These are phyloP conservation scores for Exserohilum turcica DNA, from an alignment of 2,329 filamentous ascomycete species.

Conservation along the genomic window DNA sequence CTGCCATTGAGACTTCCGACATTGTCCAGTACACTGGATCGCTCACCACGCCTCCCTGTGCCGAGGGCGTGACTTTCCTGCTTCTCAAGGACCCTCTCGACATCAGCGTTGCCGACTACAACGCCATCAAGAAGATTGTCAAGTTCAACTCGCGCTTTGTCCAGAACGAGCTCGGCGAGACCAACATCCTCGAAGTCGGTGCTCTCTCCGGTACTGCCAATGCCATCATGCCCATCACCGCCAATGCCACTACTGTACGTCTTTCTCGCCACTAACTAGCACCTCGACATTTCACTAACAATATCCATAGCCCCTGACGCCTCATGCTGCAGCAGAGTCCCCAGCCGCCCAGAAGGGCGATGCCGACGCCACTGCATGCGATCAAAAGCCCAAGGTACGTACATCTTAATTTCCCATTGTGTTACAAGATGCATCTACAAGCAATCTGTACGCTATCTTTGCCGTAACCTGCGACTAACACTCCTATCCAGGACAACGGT, in stretches of 20 bases:
- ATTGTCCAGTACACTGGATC: slow-evolving; percentile 62
- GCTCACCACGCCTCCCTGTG: slow-evolving; percentile 67
- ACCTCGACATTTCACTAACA: not conserved
- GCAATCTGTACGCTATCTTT: no score
- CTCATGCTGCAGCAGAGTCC: no score
- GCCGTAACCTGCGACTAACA: no score
- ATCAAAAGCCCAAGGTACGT: no score
- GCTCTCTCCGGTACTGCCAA: slow-evolving; percentile 5
- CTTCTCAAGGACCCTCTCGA: slow-evolving; percentile 56
- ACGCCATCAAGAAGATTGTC: slow-evolving; percentile 57
- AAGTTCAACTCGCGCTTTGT: slow-evolving; percentile 63
- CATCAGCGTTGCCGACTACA: slow-evolving; percentile 57
- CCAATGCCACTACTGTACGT: not conserved
- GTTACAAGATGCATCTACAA: no score
- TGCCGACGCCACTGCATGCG: no score
- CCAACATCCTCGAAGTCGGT: slow-evolving; percentile 50
- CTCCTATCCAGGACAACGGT: no score
- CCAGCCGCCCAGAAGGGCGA: no score
- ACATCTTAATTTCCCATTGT: no score
- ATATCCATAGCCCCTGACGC: no score
- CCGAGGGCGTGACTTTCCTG: slow-evolving; percentile 61
- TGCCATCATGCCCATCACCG: not conserved
- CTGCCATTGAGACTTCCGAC: slow-evolving; percentile 45
- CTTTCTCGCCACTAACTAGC: not conserved
- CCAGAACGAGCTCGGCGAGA: slow-evolving; percentile 56